These are phyloP conservation scores for Xerophyta viscosa DNA, from an alignment of 106 monocot species.

Conservation along the genomic window DNA sequence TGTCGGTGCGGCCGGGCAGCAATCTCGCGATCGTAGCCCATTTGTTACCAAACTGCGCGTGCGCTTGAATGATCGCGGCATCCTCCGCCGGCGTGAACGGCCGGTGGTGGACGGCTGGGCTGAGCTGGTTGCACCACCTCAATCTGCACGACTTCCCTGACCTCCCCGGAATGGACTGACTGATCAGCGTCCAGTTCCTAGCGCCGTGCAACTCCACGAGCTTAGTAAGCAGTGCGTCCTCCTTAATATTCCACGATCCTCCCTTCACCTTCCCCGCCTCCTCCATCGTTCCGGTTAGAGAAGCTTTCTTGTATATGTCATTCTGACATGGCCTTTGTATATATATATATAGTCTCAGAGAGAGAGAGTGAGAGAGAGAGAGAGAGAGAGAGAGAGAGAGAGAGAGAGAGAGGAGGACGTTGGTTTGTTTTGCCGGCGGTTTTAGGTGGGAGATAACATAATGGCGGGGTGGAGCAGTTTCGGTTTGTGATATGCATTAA, in stretches of 20 bases:
- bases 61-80: constrained; percentile 21
- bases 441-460: background rate
- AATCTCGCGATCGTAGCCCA: constrained; percentile 43
- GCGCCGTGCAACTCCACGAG: constrained; percentile 24
- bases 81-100: constrained; percentile 31
- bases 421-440: constrained; percentile 1
- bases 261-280: constrained; percentile 6
- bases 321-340: background rate
- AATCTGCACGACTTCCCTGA: constrained; percentile 34
- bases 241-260: constrained; percentile 40
- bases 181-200: constrained; percentile 29
- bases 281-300: background rate
- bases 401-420: too few relatives aligned
- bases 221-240: constrained; percentile 18
- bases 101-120: constrained; percentile 28
- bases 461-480: background rate
- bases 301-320: background rate
- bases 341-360: too few relatives aligned
- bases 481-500: background rate
- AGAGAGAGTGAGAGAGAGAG: too few relatives aligned
- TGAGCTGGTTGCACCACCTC: constrained; percentile 38
- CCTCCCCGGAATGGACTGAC: constrained; percentile 17
- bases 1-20: constrained; percentile 46
- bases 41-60: constrained; percentile 22
- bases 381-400: background rate